Evolutionary conservation across 1,139 yeast genomes (phyloP), one percentile per base, ranked within the genome.

Genomic region (Sporopachydermia cereana): DNA sequence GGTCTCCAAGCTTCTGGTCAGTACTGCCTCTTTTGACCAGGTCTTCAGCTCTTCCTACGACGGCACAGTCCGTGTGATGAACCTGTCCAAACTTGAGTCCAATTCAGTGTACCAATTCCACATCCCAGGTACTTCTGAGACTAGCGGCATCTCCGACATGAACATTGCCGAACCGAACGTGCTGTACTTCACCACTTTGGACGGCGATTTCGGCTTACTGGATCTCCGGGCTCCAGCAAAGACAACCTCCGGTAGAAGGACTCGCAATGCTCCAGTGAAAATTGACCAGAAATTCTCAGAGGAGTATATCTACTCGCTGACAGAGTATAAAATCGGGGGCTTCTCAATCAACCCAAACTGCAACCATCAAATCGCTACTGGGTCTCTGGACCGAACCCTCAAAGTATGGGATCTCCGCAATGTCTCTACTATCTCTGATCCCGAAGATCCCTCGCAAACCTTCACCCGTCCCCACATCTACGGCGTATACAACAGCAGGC

Each of bases 241-340:
- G 14, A 51, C 34, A 2, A 16, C 39, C 17, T 16, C 39, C 17
- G 9, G 39, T 7, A 5, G 39, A 34, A 34, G 39, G 9, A 34
- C 39, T 16, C 18, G 39, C 9, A 34, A 20, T 20, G 22, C 18
- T 12, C 39, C 39, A 34, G 39, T 34, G 5, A n/a, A 5, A n/a
- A 7, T 34, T 34, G 48, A 50, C 3, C 41, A 47, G 1, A 58
- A 63, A 12, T 61, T 76, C 12, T 34, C 39, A 7, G 12, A 34
- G 39, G 39, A 34, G 9, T 34, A 34, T 20, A 16, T 16, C 17
- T 64, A 77, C 31, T 69, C 94, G 51, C 61, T 86, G 25, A 88
- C 88, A 49, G 95, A 85, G 55, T 88, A 89, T 58, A 91, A 91
- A 58, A 86, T 89, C 47, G 97, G 97, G 0, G 86, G 93, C 1